Conservation (phyloP, 2,329 filamentous ascomycete genomes). For the Pyricularia pennisetigena region DNA sequence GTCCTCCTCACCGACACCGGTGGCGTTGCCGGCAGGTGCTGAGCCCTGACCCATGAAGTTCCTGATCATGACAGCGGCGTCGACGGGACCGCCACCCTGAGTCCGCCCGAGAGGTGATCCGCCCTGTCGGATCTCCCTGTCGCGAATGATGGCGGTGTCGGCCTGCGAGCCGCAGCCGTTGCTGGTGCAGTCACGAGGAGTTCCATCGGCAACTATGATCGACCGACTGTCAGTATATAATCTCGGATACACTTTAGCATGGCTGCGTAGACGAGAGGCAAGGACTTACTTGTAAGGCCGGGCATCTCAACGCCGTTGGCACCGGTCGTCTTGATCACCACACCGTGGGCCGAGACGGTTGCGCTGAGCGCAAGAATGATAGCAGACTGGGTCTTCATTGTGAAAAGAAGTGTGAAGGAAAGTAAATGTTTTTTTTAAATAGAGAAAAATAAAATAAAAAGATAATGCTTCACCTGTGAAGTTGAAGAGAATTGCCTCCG, state of each 20-base stretch:
- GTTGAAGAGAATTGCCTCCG: background rate
- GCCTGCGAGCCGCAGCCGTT: constrained; percentile 53
- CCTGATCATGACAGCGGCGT: constrained; percentile 44
- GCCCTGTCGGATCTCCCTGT: constrained; percentile 43
- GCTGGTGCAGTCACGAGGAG: constrained; percentile 55
- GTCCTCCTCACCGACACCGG: constrained; percentile 8
- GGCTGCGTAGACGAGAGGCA: background rate
- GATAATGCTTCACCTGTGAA: background rate
- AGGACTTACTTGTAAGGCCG: constrained; percentile 33
- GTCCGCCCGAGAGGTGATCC: constrained; percentile 52
- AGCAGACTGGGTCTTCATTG: constrained; percentile 2
- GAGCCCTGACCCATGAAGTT: constrained; percentile 45
- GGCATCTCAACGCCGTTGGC: constrained; percentile 55
- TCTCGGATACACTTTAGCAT: background rate
- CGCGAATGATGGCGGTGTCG: constrained; percentile 61
- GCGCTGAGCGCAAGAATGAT: constrained; percentile 28
- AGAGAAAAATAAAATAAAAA: background rate
- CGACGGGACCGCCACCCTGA: constrained; percentile 46
- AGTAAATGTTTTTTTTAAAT: background rate
- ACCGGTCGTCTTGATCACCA: constrained; percentile 44
- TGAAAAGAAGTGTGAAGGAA: background rate
- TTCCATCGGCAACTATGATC: constrained; percentile 46
- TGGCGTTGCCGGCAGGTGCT: constrained; percentile 14
- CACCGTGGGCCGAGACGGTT: constrained; percentile 41
- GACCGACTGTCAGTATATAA: background rate